phyloP scores from a whole-genome alignment of 805 yeast genomes.

The Debaryomyces castellii region DNA sequence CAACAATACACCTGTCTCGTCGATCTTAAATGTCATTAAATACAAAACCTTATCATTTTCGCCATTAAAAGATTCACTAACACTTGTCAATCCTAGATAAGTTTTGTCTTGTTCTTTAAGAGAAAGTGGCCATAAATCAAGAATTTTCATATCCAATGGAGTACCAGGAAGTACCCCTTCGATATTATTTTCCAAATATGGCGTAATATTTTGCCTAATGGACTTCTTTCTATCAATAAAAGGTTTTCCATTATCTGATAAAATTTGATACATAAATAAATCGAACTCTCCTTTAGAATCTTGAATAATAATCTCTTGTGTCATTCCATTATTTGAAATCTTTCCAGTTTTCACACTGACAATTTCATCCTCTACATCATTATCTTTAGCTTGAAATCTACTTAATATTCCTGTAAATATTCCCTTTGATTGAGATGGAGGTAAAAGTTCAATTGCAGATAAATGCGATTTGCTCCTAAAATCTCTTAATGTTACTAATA shows the following conservation, averaged over 20 bases:
- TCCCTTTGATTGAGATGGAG: constrained; percentile 10
- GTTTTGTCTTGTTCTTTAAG: constrained; percentile 31
- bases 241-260: constrained; percentile 28
- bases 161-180: constrained; percentile 50
- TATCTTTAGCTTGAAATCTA: constrained; percentile 1
- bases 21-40: constrained; percentile 53
- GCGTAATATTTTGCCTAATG: constrained; percentile 30
- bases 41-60: constrained; percentile 33
- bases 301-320: constrained; percentile 39
- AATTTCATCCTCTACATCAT: constrained; percentile 43
- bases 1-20: constrained; percentile 50
- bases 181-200: constrained; percentile 27
- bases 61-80: constrained; percentile 13
- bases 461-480: constrained; percentile 60
- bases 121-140: constrained; percentile 59
- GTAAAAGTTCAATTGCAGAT: constrained; percentile 31
- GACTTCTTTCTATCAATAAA: constrained; percentile 24
- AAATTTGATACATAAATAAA: constrained; percentile 23
- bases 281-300: constrained; percentile 47
- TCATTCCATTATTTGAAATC: constrained; percentile 48
- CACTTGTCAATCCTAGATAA: constrained; percentile 40
- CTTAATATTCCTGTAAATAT: constrained; percentile 7
- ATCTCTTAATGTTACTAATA: constrained; percentile 65
- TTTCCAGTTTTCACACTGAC: constrained; percentile 59
- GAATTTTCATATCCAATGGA: constrained; percentile 47